phyloP scores from a whole-genome alignment of 2,329 filamentous ascomycete genomes.

The Alternaria longipes region DNA sequence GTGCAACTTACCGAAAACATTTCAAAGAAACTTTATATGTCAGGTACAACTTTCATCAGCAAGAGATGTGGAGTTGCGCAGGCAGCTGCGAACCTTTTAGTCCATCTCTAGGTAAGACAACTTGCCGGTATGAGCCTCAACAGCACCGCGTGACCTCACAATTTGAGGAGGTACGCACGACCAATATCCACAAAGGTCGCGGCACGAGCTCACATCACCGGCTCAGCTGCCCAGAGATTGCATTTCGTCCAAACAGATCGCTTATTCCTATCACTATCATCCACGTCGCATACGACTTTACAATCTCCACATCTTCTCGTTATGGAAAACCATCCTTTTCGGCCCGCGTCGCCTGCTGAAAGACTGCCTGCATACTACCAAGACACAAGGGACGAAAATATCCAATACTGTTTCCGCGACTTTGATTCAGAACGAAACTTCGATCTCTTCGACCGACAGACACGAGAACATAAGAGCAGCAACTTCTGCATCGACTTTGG shows the following conservation, averaged over 20 bases:
- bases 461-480: slow-evolving; percentile 53
- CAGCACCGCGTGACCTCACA: slow-evolving; percentile 39
- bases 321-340: slow-evolving; percentile 40
- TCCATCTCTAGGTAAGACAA: slow-evolving; percentile 31
- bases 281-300: not conserved
- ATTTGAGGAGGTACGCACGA: slow-evolving; percentile 29
- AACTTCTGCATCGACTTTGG: slow-evolving; percentile 76
- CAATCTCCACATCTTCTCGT: slow-evolving; percentile 5
- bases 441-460: slow-evolving; percentile 53
- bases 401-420: slow-evolving; percentile 57
- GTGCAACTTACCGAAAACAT: not conserved
- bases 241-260: slow-evolving; percentile 5
- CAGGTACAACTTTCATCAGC: not conserved
- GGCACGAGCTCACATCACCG: slow-evolving; percentile 41
- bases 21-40: not conserved
- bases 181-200: slow-evolving; percentile 21
- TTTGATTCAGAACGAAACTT: slow-evolving; percentile 64
- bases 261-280: slow-evolving; percentile 7
- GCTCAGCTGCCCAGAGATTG: slow-evolving; percentile 12
- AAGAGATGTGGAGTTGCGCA: slow-evolving; percentile 9
- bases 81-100: slow-evolving; percentile 4
- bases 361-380: slow-evolving; percentile 49
- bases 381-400: slow-evolving; percentile 45
- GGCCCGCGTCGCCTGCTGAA: slow-evolving; percentile 38
- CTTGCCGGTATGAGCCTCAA: slow-evolving; percentile 27